Conservation (phyloP, 805 yeast species). For the Clavispora carvajalis region DNA sequence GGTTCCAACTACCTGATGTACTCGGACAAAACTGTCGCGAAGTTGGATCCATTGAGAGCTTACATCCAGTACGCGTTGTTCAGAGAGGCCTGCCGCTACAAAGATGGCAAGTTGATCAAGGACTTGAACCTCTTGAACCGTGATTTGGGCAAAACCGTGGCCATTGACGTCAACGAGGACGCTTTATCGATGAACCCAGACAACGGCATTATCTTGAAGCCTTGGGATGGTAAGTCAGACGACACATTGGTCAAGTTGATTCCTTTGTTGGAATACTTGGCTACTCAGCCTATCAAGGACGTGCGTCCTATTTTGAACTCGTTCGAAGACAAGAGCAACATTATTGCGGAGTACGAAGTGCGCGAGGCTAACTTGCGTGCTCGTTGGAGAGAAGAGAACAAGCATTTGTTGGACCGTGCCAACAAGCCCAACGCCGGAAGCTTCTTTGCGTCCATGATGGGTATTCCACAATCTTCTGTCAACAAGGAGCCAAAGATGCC, state of each 20-base stretch:
- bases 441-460: constrained; percentile 60
- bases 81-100: constrained; percentile 86
- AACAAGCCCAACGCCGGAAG: constrained; percentile 39
- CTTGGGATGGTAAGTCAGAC: constrained; percentile 85
- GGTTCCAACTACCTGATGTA: constrained; percentile 80
- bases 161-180: constrained; percentile 72
- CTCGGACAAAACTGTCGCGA: constrained; percentile 77
- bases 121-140: constrained; percentile 89
- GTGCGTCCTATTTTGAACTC: constrained; percentile 83
- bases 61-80: constrained; percentile 80
- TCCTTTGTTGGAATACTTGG: constrained; percentile 91
- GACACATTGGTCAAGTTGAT: constrained; percentile 75
- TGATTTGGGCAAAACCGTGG: constrained; percentile 74
- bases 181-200: constrained; percentile 83
- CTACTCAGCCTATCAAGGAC: constrained; percentile 80
- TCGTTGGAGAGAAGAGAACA: constrained; percentile 56
- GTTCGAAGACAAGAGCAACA: constrained; percentile 58
- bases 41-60: constrained; percentile 91
- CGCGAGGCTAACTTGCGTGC: constrained; percentile 75
- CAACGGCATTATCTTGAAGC: constrained; percentile 78
- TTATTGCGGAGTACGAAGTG: constrained; percentile 73
- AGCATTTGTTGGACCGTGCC: constrained; percentile 27
- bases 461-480: constrained; percentile 46
- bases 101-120: constrained; percentile 84
- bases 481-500: constrained; percentile 67